Evolutionary conservation across 2,329 filamentous ascomycete species (phyloP).

Genomic region (Fusarium sp.): DNA sequence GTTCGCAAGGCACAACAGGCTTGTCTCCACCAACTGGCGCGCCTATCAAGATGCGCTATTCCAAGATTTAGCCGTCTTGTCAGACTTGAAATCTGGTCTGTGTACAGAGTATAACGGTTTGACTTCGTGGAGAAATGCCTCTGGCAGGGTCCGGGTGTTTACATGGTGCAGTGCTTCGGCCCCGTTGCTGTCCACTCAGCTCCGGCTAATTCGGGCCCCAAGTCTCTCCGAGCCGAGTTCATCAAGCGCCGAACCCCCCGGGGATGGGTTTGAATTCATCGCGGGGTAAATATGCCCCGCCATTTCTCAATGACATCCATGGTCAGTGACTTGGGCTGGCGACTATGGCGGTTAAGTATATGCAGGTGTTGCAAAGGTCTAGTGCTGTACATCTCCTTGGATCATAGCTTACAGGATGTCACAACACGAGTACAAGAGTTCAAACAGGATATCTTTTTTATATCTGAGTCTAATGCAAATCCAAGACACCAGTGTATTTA

Average conservation of each 20-base stretch:
- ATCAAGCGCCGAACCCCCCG: conserved; percentile 2
- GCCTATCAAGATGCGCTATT: conserved; percentile 27
- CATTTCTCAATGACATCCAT: conserved; percentile 3
- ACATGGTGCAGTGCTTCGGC: neutral
- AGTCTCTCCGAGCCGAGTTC: conserved; percentile 5
- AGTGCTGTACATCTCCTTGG: neutral
- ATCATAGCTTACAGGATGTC: neutral
- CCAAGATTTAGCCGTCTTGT: conserved; percentile 26
- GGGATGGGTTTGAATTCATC: neutral
- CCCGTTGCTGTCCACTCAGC: conserved; percentile 22
- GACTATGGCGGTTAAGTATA: conserved; percentile 15
- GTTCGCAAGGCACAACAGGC: conserved; percentile 29
- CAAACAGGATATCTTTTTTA: neutral
- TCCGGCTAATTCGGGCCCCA: conserved; percentile 4
- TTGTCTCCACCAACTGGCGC: conserved; percentile 32
- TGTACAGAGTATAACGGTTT: neutral
- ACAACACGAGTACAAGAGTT: neutral
- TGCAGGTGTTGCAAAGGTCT: neutral
- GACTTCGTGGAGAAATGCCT: conserved; percentile 7
- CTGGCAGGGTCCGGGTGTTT: conserved; percentile 13
- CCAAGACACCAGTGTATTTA: neutral
- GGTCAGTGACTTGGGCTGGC: conserved; percentile 17
- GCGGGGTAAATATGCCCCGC: conserved; percentile 25
- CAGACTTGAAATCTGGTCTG: conserved; percentile 4
- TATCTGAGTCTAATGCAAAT: neutral